Conservation (phyloP, 2,329 filamentous ascomycete species). For the Aspergillus sp. region DNA sequence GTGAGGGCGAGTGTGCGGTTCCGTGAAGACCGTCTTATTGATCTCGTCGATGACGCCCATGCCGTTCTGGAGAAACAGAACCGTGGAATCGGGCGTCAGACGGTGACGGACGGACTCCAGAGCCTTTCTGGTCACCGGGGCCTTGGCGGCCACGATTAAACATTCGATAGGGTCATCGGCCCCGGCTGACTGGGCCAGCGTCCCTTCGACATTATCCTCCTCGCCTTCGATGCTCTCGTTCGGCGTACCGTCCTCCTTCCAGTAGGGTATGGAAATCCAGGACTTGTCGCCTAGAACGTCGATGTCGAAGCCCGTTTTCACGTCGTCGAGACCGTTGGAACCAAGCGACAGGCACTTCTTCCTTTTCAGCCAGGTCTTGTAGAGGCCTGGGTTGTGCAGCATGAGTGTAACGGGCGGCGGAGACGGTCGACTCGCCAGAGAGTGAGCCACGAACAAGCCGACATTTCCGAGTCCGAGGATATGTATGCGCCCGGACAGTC, state of each 20-base stretch:
- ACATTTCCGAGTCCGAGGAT: slow-evolving; percentile 77
- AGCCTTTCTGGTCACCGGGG: slow-evolving; percentile 65
- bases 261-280: slow-evolving; percentile 34
- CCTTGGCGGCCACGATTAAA: slow-evolving; percentile 77
- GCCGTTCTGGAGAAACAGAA: slow-evolving; percentile 77
- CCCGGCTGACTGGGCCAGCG: slow-evolving; percentile 12
- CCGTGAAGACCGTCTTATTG: slow-evolving; percentile 67
- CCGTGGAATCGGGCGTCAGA: slow-evolving; percentile 66
- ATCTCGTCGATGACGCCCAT: slow-evolving; percentile 81
- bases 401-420: slow-evolving; percentile 75
- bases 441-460: slow-evolving; percentile 72
- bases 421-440: slow-evolving; percentile 65
- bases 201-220: slow-evolving; percentile 7
- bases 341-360: slow-evolving; percentile 34
- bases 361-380: slow-evolving; percentile 22
- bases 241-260: slow-evolving; percentile 15
- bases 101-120: slow-evolving; percentile 66
- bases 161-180: slow-evolving; percentile 62
- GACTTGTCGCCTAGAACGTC: slow-evolving; percentile 36
- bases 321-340: slow-evolving; percentile 42
- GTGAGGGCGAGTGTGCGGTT: slow-evolving; percentile 64
- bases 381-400: slow-evolving; percentile 52
- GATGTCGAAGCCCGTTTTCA: slow-evolving; percentile 45
- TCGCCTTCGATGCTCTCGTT: slow-evolving; percentile 6
- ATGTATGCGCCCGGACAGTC: slow-evolving; percentile 47